Conservation (phyloP, 257 asterid species). For the Haberlea rhodopensis region DNA sequence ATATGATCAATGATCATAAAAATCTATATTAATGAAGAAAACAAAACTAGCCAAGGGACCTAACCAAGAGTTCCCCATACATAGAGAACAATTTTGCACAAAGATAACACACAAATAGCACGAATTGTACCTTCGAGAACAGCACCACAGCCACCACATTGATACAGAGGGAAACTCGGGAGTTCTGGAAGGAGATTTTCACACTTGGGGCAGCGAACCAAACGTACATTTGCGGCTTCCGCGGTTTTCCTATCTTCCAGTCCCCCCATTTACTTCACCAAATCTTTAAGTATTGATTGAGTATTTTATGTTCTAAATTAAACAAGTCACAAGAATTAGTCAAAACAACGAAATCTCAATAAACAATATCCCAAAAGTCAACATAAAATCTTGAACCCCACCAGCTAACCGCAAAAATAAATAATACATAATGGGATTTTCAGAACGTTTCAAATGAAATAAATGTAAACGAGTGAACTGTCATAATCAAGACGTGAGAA, state of each 20-base stretch:
- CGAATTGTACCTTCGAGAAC: constrained; percentile 68
- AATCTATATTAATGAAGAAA: neutral
- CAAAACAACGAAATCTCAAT: constrained; percentile 13
- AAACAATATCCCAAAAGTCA: constrained; percentile 27
- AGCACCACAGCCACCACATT: constrained; percentile 92
- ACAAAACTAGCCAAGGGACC: constrained; percentile 21
- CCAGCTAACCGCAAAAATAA: constrained; percentile 26
- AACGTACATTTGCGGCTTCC: constrained; percentile 57
- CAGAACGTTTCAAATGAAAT: constrained; percentile 12
- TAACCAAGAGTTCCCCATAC: constrained; percentile 17
- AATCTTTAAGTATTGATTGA: neutral
- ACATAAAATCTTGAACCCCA: constrained; percentile 26
- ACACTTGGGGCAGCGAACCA: constrained; percentile 95
- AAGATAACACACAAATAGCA: constrained; percentile 2
- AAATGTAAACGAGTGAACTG: constrained; percentile 22
- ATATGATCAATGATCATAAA: neutral
- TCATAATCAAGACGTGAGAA: constrained; percentile 24
- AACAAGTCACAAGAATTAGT: constrained; percentile 29
- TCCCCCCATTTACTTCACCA: constrained; percentile 31
- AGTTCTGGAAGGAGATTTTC: constrained; percentile 82
- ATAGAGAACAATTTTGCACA: constrained; percentile 3
- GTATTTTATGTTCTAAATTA: constrained; percentile 3
- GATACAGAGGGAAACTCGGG: constrained; percentile 74
- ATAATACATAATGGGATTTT: constrained; percentile 15
- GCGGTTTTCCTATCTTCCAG: constrained; percentile 38